phyloP scores from a whole-genome alignment of 768 basidiomycete species.

The Cystobasidium onofrii region DNA sequence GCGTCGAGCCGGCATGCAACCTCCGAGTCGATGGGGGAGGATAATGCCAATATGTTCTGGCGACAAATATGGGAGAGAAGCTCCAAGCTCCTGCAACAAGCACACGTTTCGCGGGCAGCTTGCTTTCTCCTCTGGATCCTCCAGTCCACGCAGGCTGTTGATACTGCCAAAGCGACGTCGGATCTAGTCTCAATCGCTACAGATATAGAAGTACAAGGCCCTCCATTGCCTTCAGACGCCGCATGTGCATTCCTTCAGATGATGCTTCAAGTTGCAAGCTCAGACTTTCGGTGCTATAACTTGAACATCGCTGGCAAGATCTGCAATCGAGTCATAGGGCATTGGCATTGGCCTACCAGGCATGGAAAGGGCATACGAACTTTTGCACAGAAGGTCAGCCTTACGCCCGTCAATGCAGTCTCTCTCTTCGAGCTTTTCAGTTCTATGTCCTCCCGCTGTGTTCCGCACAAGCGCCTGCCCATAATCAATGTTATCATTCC shows the following conservation, averaged over 20 bases:
- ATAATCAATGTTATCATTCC: background rate
- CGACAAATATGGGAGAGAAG: slow-evolving; percentile 62
- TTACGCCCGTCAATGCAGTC: background rate
- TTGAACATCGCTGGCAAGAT: slow-evolving; percentile 82
- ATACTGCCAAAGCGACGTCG: slow-evolving; percentile 54
- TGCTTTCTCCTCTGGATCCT: slow-evolving; percentile 57
- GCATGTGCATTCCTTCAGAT: slow-evolving; percentile 72
- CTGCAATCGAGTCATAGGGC: slow-evolving; percentile 67
- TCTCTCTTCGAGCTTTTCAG: slow-evolving; percentile 26
- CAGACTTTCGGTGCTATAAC: slow-evolving; percentile 73
- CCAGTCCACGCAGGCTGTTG: slow-evolving; percentile 51
- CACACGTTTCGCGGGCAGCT: slow-evolving; percentile 63
- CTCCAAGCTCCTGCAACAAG: background rate
- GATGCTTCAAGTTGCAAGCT: slow-evolving; percentile 62
- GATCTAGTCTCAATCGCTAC: slow-evolving; percentile 73
- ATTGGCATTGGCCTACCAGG: slow-evolving; percentile 54
- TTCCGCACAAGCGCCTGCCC: background rate
- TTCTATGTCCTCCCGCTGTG: background rate
- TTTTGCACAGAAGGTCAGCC: background rate
- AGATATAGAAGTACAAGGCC: slow-evolving; percentile 84
- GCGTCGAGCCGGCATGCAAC: slow-evolving; percentile 21
- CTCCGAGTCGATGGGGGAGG: background rate
- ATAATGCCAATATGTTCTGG: slow-evolving; percentile 52
- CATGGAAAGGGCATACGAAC: background rate
- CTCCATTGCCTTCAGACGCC: slow-evolving; percentile 74